Base-by-base conservation (phyloP, 1,139 yeast genomes). In the Entelexis paramagnoliae region DNA sequence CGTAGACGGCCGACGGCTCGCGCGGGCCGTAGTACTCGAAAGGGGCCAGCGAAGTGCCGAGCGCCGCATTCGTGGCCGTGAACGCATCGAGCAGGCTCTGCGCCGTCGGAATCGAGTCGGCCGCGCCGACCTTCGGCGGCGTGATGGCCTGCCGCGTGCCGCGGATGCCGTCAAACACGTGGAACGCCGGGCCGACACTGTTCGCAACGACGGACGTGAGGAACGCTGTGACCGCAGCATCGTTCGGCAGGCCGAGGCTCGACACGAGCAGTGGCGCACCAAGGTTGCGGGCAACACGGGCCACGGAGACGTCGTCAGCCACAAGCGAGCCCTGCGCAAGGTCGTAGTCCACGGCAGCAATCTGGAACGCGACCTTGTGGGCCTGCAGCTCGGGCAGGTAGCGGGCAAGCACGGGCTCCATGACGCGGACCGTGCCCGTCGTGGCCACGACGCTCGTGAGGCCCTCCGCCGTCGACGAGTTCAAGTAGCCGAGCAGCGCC, bases 111-210 rank as follows among this genome's bases (percentile, higher is more conserved):
- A 50, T 26, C 19, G 43, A 17, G n/a, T 36, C 26, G 4, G 22
- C 17, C 5, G 34, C 11, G n/a, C 3, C 24, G n/a, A 41, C 17
- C 24, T 8, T 10, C 17, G 42, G 8, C 8, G 35, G 43, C 20
- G 50, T 43, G 35, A 35, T 22, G 13, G 77, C 70, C 57, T 80
- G 76, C 60, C 78, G 79, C 50, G 80, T 66, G 56, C 79, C 81
- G 50, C 80, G 76, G 16, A 85, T 73, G 43, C 96, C 97, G 64
- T 88, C 96, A 64, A 81, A 84, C 58, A 85, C 72, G 66, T 83
- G 81, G 52, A 86, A 66, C 20, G 83, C 74, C 4, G 91, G 86
- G 7, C 54, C 51, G 40, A 71, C 67, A 33, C 78, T 74, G 38
- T 78, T 72, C 17, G 93, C 80, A 60, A 84, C 70, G 53, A 77